These are phyloP conservation scores for Thymus mandschuricus DNA, from an alignment of 257 asterid species.

Conservation along the genomic window DNA sequence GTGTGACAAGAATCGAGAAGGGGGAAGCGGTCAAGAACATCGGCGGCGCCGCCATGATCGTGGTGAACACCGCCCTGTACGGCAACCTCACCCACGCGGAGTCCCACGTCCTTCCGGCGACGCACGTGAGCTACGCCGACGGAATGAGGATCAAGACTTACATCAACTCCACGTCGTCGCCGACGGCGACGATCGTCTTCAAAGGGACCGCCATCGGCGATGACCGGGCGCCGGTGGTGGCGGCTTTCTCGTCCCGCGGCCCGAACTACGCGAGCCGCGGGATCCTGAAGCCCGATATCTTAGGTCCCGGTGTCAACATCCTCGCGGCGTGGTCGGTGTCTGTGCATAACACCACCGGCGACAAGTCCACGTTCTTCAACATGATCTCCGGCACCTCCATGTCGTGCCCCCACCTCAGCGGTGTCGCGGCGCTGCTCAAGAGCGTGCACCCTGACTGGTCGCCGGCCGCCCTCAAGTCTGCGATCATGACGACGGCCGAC, in stretches of 20 bases:
- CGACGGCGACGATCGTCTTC: slow-evolving; percentile 34
- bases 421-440: slow-evolving; percentile 38
- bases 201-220: slow-evolving; percentile 36
- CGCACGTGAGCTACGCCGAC: slow-evolving; percentile 25
- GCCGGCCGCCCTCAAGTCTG: slow-evolving; percentile 42
- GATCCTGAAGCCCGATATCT: slow-evolving; percentile 37
- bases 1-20: neutral
- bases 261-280: slow-evolving; percentile 12
- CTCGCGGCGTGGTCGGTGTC: slow-evolving; percentile 37
- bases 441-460: slow-evolving; percentile 41
- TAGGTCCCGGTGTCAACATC: slow-evolving; percentile 41
- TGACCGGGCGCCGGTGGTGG: slow-evolving; percentile 26
- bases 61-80: neutral
- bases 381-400: slow-evolving; percentile 36
- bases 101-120: neutral
- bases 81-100: neutral
- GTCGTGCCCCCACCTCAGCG: slow-evolving; percentile 46
- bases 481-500: slow-evolving; percentile 44
- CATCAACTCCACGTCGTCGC: slow-evolving; percentile 32
- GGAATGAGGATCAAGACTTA: slow-evolving; percentile 34
- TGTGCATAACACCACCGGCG: neutral
- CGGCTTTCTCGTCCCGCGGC: slow-evolving; percentile 19
- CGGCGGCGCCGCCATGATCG: slow-evolving; percentile 36
- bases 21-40: slow-evolving; percentile 30
- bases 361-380: slow-evolving; percentile 11